A percentile compares a stretch with the other conserved stretches of the same genome.
These are phyloP conservation scores for Cryphonectria naterciae DNA, from an alignment of 2,329 filamentous ascomycete genomes.

Conservation along the genomic window DNA sequence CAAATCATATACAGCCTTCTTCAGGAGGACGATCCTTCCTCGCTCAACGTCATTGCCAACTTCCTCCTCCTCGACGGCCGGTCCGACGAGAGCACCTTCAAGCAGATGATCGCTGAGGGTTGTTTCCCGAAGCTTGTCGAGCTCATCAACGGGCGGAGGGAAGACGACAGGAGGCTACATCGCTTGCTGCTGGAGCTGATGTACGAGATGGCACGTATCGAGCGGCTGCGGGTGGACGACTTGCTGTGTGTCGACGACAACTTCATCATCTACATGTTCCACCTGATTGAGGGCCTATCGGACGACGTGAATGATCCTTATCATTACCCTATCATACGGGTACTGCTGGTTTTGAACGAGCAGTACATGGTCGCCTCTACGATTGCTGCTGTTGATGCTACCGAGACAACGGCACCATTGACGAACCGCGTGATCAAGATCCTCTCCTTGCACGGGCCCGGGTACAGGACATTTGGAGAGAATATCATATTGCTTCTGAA, in stretches of 20 bases:
- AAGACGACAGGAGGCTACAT: slow-evolving; percentile 73
- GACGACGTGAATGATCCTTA: slow-evolving; percentile 91
- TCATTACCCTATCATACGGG: slow-evolving; percentile 92
- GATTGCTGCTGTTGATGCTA: slow-evolving; percentile 49
- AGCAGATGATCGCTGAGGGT: slow-evolving; percentile 84
- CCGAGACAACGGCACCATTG: slow-evolving; percentile 52
- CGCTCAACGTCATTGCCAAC: slow-evolving; percentile 81
- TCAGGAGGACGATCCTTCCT: slow-evolving; percentile 81
- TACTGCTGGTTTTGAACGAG: slow-evolving; percentile 92
- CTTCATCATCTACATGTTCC: slow-evolving; percentile 83
- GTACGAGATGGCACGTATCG: slow-evolving; percentile 96
- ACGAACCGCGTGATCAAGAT: slow-evolving; percentile 96
- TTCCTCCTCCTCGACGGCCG: slow-evolving; percentile 88
- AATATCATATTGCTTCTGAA: slow-evolving; percentile 96
- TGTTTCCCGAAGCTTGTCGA: slow-evolving; percentile 84
- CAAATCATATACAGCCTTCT: slow-evolving; percentile 92
- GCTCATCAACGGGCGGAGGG: slow-evolving; percentile 69
- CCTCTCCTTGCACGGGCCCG: slow-evolving; percentile 76
- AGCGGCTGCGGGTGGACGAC: slow-evolving; percentile 77
- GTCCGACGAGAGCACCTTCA: slow-evolving; percentile 75
- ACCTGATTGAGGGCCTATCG: slow-evolving; percentile 84
- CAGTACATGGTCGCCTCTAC: slow-evolving; percentile 89
- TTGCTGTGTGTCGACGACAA: slow-evolving; percentile 76
- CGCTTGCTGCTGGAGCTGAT: slow-evolving; percentile 82
- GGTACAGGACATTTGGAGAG: slow-evolving; percentile 93